phyloP scores from a whole-genome alignment of 2,329 filamentous ascomycete species.

The Ceratocystis smalleyi region DNA sequence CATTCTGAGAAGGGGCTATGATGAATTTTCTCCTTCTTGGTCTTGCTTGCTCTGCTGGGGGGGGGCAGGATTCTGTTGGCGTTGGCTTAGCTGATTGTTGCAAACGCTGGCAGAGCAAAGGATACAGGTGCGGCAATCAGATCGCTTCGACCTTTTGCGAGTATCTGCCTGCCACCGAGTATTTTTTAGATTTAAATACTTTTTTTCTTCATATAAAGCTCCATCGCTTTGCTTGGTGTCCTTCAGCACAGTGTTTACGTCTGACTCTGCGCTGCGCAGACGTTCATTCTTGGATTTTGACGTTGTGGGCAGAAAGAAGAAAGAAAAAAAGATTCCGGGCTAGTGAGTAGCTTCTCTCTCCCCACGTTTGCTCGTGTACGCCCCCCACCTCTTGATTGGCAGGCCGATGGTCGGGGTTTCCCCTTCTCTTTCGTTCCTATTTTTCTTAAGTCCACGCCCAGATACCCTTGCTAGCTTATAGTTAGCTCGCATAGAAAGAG shows the following conservation, averaged over 20 bases:
- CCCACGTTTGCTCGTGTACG: conserved; percentile 1
- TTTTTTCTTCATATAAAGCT: background rate
- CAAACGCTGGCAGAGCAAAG: background rate
- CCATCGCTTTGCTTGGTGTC: background rate
- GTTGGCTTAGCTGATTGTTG: background rate
- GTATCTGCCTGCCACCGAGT: background rate
- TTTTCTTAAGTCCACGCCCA: background rate
- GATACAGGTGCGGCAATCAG: background rate
- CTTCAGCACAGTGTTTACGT: background rate
- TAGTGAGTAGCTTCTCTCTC: background rate
- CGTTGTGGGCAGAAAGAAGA: background rate
- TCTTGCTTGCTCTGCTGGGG: background rate
- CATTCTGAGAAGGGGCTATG: background rate
- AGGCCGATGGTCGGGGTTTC: conserved; percentile 6
- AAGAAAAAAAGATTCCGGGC: background rate
- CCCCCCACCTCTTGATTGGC: conserved; percentile 5
- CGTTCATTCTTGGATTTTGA: background rate
- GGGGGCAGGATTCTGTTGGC: background rate
- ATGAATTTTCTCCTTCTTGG: background rate
- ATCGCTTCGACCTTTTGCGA: background rate
- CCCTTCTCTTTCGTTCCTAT: background rate
- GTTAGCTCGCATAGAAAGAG: background rate
- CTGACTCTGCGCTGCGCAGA: background rate
- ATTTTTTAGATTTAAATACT: background rate
- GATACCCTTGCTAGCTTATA: background rate